Evolutionary conservation across 345 rosid species (phyloP), one percentile per base, ranked within the genome.

Genomic region (Salix exigua): DNA sequence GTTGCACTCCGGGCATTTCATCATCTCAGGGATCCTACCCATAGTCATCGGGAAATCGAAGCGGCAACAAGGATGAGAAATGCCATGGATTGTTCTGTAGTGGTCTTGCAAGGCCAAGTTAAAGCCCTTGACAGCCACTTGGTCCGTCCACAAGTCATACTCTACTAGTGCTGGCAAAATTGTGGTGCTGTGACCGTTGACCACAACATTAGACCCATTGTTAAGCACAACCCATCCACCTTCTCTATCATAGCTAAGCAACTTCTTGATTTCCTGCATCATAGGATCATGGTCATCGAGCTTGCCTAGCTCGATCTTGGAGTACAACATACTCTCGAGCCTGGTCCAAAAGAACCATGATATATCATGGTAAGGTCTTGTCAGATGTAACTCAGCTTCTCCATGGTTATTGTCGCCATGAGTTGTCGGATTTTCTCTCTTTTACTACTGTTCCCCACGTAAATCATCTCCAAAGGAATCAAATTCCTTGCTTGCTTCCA

Each of bases 301-400:
- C 73, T 80, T 87, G 68, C 89, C 93, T 11, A 90, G 87, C 82
- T 93, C 97, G 75, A 92, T 88, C 86, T 92, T 91, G 77, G 97
- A 92, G 88, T 87, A 92, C 31, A 95, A 60, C 97, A 95, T 92
- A 83, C 91, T 90, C 82, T 95, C 92, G 0, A 94, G 79, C 75
- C 99, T 83, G 35, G 90, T 89, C 99, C 97, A 94, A 77, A 94
- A 94, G 90, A 90, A 91, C 99, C 97, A 92, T n/a, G n/a, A n/a
- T n/a, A n/a, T 55, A 92, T 88, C 88, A 90, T 79, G 14, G 94
- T 78, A 33, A 81, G 84, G 77, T 93, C 93, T 38, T 66, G 71
- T 93, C 94, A 94, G 82, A 51, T 69, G 73, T 89, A 65, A 60
- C 97, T 80, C 7, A 92, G 86, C 71, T 88, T 90, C 77, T 91